Percentiles rank a stretch among this genome's conserved stretches.
phyloP scores from a whole-genome alignment of 2,329 filamentous ascomycete species.

The Myriangium duriaei region DNA sequence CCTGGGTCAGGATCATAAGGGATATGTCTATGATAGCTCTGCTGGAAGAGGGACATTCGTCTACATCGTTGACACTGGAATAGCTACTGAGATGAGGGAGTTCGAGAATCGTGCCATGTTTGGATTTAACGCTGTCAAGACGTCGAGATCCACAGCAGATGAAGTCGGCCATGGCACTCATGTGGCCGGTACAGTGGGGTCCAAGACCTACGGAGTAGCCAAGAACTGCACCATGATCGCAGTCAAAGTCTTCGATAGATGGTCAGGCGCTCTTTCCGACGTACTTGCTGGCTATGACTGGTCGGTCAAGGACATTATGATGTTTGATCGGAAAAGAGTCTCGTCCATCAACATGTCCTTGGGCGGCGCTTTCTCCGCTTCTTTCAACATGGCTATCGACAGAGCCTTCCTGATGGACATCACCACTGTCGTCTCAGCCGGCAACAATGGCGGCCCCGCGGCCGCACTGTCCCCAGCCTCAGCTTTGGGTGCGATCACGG shows the following conservation, averaged over 20 bases:
- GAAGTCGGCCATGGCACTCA: conserved; percentile 53
- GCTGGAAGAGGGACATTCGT: conserved; percentile 25
- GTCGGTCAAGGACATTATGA: conserved; percentile 24
- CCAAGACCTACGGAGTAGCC: conserved; percentile 49
- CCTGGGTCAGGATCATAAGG: conserved; percentile 10
- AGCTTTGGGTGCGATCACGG: conserved; percentile 23
- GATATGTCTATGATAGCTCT: conserved; percentile 9
- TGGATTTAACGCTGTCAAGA: conserved; percentile 20
- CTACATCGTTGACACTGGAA: conserved; percentile 27
- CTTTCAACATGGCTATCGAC: conserved; percentile 41
- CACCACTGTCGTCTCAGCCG: conserved; percentile 43
- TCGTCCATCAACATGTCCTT: conserved; percentile 46
- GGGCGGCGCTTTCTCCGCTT: conserved; percentile 32
- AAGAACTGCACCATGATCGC: conserved; percentile 44
- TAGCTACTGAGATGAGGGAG: conserved; percentile 17
- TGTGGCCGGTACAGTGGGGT: conserved; percentile 49
- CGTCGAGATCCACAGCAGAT: conserved; percentile 23
- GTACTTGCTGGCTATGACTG: conserved; percentile 46
- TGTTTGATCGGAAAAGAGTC: conserved; percentile 18
- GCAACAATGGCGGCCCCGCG: conserved; percentile 31
- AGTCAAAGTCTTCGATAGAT: conserved; percentile 41
- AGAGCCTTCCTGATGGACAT: conserved; percentile 36
- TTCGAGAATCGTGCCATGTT: conserved; percentile 24
- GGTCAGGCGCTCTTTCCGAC: conserved; percentile 36
- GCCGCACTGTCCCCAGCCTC: conserved; percentile 21